Evolutionary conservation across 441 rosid species (phyloP), one percentile per base, ranked within the genome.

Genomic region (Breynia disticha): DNA sequence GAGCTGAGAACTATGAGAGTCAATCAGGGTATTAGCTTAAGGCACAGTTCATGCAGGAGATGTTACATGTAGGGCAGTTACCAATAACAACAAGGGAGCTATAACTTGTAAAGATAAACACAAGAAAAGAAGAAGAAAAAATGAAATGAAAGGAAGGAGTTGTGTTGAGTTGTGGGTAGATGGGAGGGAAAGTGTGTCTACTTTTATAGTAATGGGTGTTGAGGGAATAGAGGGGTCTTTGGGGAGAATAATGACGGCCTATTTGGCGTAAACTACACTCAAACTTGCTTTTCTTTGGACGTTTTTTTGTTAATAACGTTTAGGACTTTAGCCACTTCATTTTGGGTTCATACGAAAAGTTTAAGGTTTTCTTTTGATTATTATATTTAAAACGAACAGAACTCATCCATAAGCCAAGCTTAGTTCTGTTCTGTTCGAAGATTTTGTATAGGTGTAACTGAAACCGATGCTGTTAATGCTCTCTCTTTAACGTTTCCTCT

Each of bases 221-320:
- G 52, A 66, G 63, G 70, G 52, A 60, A 39, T 54, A 55, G 37
- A 28, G 62, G 62, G 56, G 39, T 20, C 46, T 58, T 18, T 46
- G 12, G 52, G 45, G 37, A 67, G 68, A 67, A 71, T 62, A 68
- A 64, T 59, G 87, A 76, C 82, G 86, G 74, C 79, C 59, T 67
- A 49, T 66, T 64, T 86, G 79, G 95, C 95, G 93, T 90, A 74
- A 80, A 78, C 78, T 15, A 80, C 79, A 84, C 95, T 90, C 97
- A 80, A 86, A 16, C 86, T 72, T 56, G 14, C 28, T 21, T 50
- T 22, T 8, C 41, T 41, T 68, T 73, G 70, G 78, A 77, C 81
- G 80, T 74, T 61, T 66, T n/a, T 70, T 62, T 65, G 67, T 44
- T 54, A 24, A 17, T 12, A 50, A 57, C 53, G 57, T 47, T 62